Conservation (phyloP, 345 rosid species). For the Brassica napus region DNA sequence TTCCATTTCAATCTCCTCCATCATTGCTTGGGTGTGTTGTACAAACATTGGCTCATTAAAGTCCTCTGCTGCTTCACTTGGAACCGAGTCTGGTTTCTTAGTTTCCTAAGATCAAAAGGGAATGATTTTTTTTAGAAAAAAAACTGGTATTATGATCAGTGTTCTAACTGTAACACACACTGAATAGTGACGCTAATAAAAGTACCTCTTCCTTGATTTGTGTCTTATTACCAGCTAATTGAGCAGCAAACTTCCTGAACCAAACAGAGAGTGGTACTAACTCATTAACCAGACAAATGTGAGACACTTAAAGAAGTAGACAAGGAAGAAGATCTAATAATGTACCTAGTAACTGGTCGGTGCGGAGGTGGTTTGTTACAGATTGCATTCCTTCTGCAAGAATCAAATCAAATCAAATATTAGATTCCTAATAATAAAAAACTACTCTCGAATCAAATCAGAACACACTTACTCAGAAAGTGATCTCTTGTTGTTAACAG, state of each 20-base stretch:
- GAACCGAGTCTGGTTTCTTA: constrained; percentile 45
- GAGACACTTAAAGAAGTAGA: constrained; percentile 15
- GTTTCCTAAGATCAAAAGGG: constrained; percentile 42
- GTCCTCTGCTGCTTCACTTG: constrained; percentile 59
- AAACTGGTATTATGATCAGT: background rate
- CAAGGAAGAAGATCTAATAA: constrained; percentile 10
- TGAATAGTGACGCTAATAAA: constrained; percentile 5
- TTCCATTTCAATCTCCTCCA: constrained; percentile 87
- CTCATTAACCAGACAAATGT: constrained; percentile 12
- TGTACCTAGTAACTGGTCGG: constrained; percentile 85
- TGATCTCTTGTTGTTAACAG: constrained; percentile 63
- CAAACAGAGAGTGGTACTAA: constrained; percentile 23
- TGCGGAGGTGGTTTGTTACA: constrained; percentile 59
- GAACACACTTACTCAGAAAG: constrained; percentile 54
- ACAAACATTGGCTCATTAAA: constrained; percentile 70
- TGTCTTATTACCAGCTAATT: constrained; percentile 60
- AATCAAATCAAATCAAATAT: background rate
- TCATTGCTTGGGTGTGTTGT: constrained; percentile 81
- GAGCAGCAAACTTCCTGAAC: constrained; percentile 77
- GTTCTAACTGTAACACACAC: constrained; percentile 5
- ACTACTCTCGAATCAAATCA: background rate
- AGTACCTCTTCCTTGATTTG: constrained; percentile 50
- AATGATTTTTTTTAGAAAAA: background rate
- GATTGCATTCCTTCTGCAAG: constrained; percentile 49
- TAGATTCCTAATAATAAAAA: background rate